A percentile compares a stretch with the other conserved stretches of the same genome.
Conservation (phyloP, 2,329 filamentous ascomycete species). For the Ophiostoma sp. region DNA sequence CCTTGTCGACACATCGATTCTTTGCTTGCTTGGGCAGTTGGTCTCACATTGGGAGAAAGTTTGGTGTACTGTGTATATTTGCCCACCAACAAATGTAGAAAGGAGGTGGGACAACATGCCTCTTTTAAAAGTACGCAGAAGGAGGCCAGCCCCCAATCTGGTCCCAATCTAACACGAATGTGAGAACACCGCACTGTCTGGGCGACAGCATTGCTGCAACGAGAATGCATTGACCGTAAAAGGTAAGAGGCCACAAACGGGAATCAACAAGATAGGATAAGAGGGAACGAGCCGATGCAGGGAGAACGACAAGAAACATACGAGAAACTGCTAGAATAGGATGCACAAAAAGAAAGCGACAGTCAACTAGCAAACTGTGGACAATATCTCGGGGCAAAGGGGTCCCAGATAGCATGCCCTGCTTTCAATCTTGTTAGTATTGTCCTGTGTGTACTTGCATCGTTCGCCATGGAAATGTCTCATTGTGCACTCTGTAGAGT, state of each 20-base stretch:
- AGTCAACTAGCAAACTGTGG: background rate
- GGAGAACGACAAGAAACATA: background rate
- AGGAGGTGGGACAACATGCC: background rate
- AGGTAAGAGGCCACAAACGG: background rate
- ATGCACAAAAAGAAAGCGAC: too few species aligned
- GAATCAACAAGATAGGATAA: background rate
- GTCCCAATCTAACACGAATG: background rate
- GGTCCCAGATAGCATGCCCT: background rate
- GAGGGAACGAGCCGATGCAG: background rate
- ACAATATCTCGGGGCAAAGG: background rate
- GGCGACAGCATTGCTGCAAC: background rate
- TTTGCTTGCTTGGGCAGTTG: background rate
- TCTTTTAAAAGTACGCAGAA: background rate
- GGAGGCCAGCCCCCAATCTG: background rate
- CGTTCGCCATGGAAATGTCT: background rate
- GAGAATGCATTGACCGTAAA: background rate
- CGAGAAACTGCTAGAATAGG: background rate
- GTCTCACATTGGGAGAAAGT: background rate
- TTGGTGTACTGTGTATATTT: background rate
- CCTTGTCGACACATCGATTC: background rate
- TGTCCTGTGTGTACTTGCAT: background rate
- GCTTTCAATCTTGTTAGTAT: background rate
- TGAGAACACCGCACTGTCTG: background rate
- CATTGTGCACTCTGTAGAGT: background rate
- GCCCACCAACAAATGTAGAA: background rate